A percentile compares a stretch with the other conserved stretches of the same genome.
These are phyloP conservation scores for Penicillium macrosclerotiorum DNA, from an alignment of 495 filamentous ascomycete genomes.

Conservation along the genomic window DNA sequence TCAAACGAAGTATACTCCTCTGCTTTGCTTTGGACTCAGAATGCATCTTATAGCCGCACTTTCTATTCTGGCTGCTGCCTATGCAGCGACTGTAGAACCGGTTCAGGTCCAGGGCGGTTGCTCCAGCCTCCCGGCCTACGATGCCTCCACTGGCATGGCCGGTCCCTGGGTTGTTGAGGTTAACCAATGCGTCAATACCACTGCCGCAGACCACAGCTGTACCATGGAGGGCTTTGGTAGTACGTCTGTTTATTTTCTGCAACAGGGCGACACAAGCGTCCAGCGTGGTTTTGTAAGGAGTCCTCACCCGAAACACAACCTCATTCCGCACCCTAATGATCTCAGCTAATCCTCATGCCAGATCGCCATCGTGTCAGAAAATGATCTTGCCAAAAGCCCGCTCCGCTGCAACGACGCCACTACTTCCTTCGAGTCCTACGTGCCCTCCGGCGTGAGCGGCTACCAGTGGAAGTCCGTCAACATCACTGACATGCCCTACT, in stretches of 20 bases:
- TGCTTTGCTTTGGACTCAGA: background rate
- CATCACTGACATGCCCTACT: conserved; percentile 6
- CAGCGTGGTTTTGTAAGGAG: conserved; percentile 7
- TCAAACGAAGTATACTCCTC: background rate
- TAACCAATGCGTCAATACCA: conserved; percentile 11
- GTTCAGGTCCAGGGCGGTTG: conserved; percentile 2
- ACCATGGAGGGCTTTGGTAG: conserved; percentile 13
- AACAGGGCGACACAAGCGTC: conserved; percentile 5
- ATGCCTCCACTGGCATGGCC: background rate
- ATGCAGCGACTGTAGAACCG: conserved; percentile 5
- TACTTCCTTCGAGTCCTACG: conserved; percentile 2
- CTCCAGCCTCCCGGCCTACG: conserved; percentile 4
- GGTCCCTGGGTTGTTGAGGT: conserved; percentile 7
- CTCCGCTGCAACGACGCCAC: conserved; percentile 11
- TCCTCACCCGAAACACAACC: no score
- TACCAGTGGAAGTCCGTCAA: conserved; percentile 2
- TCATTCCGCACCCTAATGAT: background rate
- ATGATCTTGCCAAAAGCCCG: conserved; percentile 2
- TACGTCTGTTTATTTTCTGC: conserved; percentile 1
- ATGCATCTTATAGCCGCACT: conserved; percentile 3
- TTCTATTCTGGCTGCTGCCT: conserved; percentile 6
- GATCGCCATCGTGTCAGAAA: conserved; percentile 7
- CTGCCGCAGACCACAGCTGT: conserved; percentile 1
- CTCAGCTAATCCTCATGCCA: background rate
- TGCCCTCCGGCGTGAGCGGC: conserved; percentile 1